Evolutionary conservation across 768 basidiomycete genomes (phyloP), one percentile per base, ranked within the genome.

Genomic region (Suillus bovinus): DNA sequence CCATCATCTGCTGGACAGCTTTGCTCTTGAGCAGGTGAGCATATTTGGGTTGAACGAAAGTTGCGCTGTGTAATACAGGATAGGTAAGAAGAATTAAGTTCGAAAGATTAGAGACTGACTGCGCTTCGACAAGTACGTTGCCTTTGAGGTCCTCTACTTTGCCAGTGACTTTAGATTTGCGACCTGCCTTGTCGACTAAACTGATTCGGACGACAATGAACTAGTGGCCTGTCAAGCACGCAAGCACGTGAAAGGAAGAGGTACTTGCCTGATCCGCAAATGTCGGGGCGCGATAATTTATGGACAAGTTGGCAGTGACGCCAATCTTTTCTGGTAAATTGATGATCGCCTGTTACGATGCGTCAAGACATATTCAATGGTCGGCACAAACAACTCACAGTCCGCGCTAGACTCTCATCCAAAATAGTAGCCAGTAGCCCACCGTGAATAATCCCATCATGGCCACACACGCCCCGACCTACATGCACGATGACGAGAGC

Each of bases 381-480:
- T 13, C 3, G 6, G 39, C n/a, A 20, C 27, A 52, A 16, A 46
- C 9, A 60, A 77, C 87, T 64, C 69, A 96, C 96, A 68, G 86
- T 90, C 63, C 96, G 79, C 60, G 88, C 88, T 47, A 97, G 71
- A 17, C 81, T 80, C 79, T 99, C 96, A 65, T 99, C 96, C 60
- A 97, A 72, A 20, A 99, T 74, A 2, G 94, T 97, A 42, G 95
- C 94, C 22, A 99, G 79, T 62, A 99, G 69, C 1, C 96, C 96
- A 0, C 96, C 96, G 68, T 99, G 96, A 3, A 98, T 78, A 64
- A 99, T 94, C 0, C 96, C 96, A 74, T 96, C 94, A 65, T 96
- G 90, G 4, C 93, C 96, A 70, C 96, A 99, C 58, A 99, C 64
- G 2, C 88, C 91, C 46, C 91, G 77, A 2, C 96, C 96, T 2